Percentiles rank a stretch among this genome's conserved stretches.
phyloP scores from a whole-genome alignment of 805 yeast species.

The Ogataea saltuana region DNA sequence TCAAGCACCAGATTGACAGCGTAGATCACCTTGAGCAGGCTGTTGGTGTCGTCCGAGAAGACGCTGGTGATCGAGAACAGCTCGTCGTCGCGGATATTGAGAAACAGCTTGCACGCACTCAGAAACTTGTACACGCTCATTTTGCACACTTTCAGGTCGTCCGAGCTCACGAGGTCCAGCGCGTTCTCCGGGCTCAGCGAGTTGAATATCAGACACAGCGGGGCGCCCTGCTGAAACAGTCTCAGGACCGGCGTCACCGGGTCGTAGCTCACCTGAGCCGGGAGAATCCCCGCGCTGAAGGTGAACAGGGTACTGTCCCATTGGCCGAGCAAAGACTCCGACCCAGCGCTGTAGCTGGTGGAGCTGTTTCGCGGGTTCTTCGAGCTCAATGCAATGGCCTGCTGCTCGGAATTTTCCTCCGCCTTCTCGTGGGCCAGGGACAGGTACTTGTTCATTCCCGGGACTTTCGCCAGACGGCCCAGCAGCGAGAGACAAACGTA shows the following conservation, averaged over 20 bases:
- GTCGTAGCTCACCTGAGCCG: conserved; percentile 74
- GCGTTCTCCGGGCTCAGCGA: conserved; percentile 52
- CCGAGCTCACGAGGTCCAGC: conserved; percentile 65
- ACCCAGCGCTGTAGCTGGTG: conserved; percentile 8
- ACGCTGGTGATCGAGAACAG: conserved; percentile 89
- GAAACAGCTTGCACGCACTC: conserved; percentile 76
- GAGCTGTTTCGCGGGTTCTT: conserved; percentile 9
- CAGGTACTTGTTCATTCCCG: conserved; percentile 69
- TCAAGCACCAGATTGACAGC: conserved; percentile 56
- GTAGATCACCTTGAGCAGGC: conserved; percentile 68
- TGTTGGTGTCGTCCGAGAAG: conserved; percentile 78
- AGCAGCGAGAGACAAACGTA: conserved; percentile 62
- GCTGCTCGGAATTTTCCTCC: conserved; percentile 71
- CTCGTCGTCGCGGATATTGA: conserved; percentile 75
- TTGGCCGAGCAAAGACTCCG: conserved; percentile 22
- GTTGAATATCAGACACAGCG: conserved; percentile 84
- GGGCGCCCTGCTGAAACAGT: conserved; percentile 88
- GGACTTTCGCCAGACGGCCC: conserved; percentile 54
- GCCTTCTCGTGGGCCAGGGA: conserved; percentile 64
- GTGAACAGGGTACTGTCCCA: conserved; percentile 51
- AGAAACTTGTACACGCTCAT: conserved; percentile 88
- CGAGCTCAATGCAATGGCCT: conserved; percentile 45
- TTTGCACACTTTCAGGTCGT: conserved; percentile 82
- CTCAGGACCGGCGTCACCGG: conserved; percentile 92
- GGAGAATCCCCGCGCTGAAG: conserved; percentile 75